These are phyloP conservation scores for Discostella pseudostelligera DNA, from an alignment of 108 stramenopile genomes.

Conservation along the genomic window DNA sequence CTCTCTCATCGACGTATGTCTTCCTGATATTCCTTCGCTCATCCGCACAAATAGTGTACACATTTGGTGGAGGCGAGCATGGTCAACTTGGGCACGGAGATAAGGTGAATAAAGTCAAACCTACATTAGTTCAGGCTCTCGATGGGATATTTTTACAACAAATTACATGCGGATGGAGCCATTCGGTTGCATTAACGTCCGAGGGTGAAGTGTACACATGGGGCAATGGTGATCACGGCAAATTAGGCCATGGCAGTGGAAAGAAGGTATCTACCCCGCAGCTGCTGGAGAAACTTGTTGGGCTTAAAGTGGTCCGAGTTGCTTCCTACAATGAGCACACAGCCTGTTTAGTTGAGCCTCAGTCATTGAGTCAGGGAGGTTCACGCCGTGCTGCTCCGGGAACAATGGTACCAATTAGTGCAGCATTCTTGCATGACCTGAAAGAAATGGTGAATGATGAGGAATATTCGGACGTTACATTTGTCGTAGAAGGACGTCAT, in stretches of 20 bases:
- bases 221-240: slow-evolving; percentile 85
- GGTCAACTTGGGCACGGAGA: slow-evolving; percentile 94
- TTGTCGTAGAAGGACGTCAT: slow-evolving; percentile 85
- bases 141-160: slow-evolving; percentile 73
- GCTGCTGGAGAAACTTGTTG: slow-evolving; percentile 84
- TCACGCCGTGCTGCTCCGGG: slow-evolving; percentile 46
- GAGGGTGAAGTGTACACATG: slow-evolving; percentile 82
- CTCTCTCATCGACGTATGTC: too few relatives aligned
- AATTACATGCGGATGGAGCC: slow-evolving; percentile 95
- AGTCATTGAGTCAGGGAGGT: slow-evolving; percentile 56
- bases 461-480: slow-evolving; percentile 91
- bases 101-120: slow-evolving; percentile 84
- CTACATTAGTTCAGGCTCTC: slow-evolving; percentile 80
- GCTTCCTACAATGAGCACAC: slow-evolving; percentile 99
- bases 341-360: slow-evolving; percentile 86
- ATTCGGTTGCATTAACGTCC: slow-evolving; percentile 85
- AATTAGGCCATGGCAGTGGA: slow-evolving; percentile 87
- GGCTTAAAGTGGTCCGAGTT: slow-evolving; percentile 84
- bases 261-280: slow-evolving; percentile 88
- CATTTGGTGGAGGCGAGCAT: slow-evolving; percentile 90
- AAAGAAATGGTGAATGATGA: slow-evolving; percentile 88
- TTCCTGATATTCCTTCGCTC: neutral
- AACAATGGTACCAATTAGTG: slow-evolving; percentile 68
- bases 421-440: slow-evolving; percentile 78
- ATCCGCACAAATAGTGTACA: slow-evolving; percentile 27